phyloP scores from a whole-genome alignment of 495 filamentous ascomycete species.

The Hypoxylon lenormandii region DNA sequence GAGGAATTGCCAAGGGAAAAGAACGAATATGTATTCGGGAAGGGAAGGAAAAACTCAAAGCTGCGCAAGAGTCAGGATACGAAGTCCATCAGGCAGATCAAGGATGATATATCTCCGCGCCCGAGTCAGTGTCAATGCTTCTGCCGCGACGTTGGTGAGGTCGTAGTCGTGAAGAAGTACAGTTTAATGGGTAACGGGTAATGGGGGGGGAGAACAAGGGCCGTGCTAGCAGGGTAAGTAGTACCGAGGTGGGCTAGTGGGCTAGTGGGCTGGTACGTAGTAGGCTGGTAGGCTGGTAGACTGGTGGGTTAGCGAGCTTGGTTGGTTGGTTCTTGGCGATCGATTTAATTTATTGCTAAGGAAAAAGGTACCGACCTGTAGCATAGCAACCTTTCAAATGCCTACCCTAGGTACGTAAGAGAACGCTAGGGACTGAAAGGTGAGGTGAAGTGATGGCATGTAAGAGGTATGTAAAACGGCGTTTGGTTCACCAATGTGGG shows the following conservation, averaged over 20 bases:
- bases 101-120: constrained; percentile 19
- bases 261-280: neutral
- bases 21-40: neutral
- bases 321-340: constrained; percentile 38
- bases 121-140: constrained; percentile 10
- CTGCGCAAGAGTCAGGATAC: neutral
- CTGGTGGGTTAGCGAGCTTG: constrained; percentile 4
- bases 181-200: too few relatives aligned
- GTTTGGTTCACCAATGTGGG: too few relatives aligned
- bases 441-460: too few relatives aligned
- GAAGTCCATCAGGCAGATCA: constrained; percentile 3
- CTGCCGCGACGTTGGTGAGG: constrained; percentile 1
- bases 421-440: constrained; percentile 1
- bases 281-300: neutral
- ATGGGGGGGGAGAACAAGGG: neutral
- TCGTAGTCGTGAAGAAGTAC: constrained; percentile 32
- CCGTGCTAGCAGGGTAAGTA: constrained; percentile 16
- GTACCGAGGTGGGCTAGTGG: neutral
- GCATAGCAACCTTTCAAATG: constrained; percentile 2
- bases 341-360: constrained; percentile 27
- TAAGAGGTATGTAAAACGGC: too few relatives aligned
- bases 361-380: constrained; percentile 7
- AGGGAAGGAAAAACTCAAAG: neutral
- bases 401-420: constrained; percentile 5
- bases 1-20: constrained; percentile 7